Conservation (phyloP, 2,329 filamentous ascomycete genomes). For the Penicillium sp. region DNA sequence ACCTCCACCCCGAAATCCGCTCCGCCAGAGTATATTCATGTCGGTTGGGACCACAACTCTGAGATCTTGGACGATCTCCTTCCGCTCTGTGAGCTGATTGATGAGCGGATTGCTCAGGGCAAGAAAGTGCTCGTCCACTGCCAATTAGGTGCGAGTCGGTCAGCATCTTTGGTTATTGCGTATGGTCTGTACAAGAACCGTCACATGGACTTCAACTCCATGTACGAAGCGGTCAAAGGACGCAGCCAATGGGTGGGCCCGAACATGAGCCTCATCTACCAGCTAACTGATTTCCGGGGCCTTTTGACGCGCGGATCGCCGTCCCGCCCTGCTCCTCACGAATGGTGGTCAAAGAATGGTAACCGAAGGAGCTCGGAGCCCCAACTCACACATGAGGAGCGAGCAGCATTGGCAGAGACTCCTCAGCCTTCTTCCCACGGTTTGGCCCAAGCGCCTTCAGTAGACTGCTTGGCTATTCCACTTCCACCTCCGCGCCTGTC, state of each 20-base stretch:
- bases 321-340: slow-evolving; percentile 33
- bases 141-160: slow-evolving; percentile 65
- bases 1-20: slow-evolving; percentile 30
- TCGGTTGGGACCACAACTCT: slow-evolving; percentile 68
- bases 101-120: slow-evolving; percentile 57
- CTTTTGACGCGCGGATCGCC: slow-evolving; percentile 36
- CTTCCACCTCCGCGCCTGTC: slow-evolving; percentile 26
- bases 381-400: slow-evolving; percentile 25
- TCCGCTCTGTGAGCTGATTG: slow-evolving; percentile 61
- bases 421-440: slow-evolving; percentile 19
- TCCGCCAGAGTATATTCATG: slow-evolving; percentile 65
- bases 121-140: slow-evolving; percentile 66
- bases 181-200: slow-evolving; percentile 67
- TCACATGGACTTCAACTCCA: slow-evolving; percentile 63
- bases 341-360: slow-evolving; percentile 36
- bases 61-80: slow-evolving; percentile 65
- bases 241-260: slow-evolving; percentile 68
- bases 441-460: slow-evolving; percentile 26
- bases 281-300: slow-evolving; percentile 63
- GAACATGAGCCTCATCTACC: slow-evolving; percentile 70
- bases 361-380: slow-evolving; percentile 32
- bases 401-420: slow-evolving; percentile 15
- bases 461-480: slow-evolving; percentile 27
- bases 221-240: slow-evolving; percentile 64
- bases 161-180: slow-evolving; percentile 66